Evolutionary conservation across 169 alveolate species (phyloP).

Genomic region (Plasmodium vivax): DNA sequence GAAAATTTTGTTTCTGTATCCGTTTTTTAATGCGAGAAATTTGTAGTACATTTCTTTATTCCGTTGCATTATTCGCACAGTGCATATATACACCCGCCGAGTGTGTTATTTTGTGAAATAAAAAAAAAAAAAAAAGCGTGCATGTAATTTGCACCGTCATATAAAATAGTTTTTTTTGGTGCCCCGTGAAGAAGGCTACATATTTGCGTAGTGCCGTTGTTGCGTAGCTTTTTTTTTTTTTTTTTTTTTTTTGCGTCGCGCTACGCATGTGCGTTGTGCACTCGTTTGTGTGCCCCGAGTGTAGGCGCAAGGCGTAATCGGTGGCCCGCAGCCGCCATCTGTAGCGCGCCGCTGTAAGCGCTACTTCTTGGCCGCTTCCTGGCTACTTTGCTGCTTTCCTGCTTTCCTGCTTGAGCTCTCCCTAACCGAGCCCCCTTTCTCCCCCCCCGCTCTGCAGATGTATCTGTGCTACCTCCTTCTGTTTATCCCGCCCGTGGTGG

Average conservation of each 20-base stretch:
- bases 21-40: not conserved
- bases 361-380: not conserved
- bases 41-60: not conserved
- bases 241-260: slow-evolving; percentile 6
- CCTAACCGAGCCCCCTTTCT: not conserved
- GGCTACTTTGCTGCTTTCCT: too few relatives aligned
- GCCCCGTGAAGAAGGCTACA: not conserved
- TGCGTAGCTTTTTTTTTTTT: not conserved
- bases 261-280: not conserved
- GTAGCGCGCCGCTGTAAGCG: not conserved
- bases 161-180: not conserved
- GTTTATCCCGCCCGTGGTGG: slow-evolving; percentile 60
- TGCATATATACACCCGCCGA: not conserved
- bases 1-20: not conserved
- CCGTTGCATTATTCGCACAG: not conserved
- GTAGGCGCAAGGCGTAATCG: not conserved
- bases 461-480: slow-evolving; percentile 15
- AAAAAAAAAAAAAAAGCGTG: not conserved
- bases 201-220: not conserved
- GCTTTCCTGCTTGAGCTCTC: not conserved
- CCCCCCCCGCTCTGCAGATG: slow-evolving; percentile 15
- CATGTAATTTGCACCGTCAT: not conserved
- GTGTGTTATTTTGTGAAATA: not conserved
- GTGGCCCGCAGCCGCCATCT: not conserved
- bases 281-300: not conserved